phyloP scores from a whole-genome alignment of 2,329 filamentous ascomycete genomes.

The Atkinsonella hypoxylon region DNA sequence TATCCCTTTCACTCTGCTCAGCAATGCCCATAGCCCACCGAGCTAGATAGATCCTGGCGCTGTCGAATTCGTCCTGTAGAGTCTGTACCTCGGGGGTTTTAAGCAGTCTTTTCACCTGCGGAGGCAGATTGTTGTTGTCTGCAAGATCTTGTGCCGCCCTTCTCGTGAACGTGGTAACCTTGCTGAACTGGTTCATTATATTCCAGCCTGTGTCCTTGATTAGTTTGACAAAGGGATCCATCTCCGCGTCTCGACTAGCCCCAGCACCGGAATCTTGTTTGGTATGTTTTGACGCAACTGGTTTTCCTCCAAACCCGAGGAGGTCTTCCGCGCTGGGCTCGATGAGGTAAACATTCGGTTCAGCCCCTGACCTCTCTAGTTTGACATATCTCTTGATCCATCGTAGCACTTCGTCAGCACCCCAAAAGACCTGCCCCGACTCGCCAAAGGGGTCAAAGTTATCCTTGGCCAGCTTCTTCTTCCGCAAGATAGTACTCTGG shows the following conservation, averaged over 20 bases:
- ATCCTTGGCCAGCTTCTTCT: slow-evolving; percentile 73
- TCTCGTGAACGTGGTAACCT: slow-evolving; percentile 90
- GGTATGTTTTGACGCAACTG: slow-evolving; percentile 27
- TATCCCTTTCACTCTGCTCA: slow-evolving; percentile 85
- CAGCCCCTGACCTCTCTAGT: slow-evolving; percentile 73
- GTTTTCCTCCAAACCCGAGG: slow-evolving; percentile 61
- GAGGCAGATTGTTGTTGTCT: slow-evolving; percentile 83
- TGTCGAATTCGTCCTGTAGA: slow-evolving; percentile 93
- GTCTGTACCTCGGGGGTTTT: slow-evolving; percentile 91
- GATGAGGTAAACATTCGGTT: slow-evolving; percentile 83
- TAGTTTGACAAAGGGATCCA: slow-evolving; percentile 89
- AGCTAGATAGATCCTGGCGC: slow-evolving; percentile 83
- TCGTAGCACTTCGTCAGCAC: slow-evolving; percentile 83
- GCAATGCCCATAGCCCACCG: slow-evolving; percentile 98
- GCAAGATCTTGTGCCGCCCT: slow-evolving; percentile 84
- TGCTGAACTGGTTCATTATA: slow-evolving; percentile 90
- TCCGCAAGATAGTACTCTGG: slow-evolving; percentile 86
- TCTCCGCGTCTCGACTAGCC: slow-evolving; percentile 51
- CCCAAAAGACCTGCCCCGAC: slow-evolving; percentile 86
- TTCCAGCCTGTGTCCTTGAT: slow-evolving; percentile 95
- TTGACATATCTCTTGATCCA: slow-evolving; percentile 80
- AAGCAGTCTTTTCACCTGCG: slow-evolving; percentile 73
- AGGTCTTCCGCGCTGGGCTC: slow-evolving; percentile 80
- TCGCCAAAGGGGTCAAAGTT: slow-evolving; percentile 86
- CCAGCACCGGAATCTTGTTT: slow-evolving; percentile 22